These are phyloP conservation scores for Apodospora peruviana DNA, from an alignment of 495 filamentous ascomycete species.

Conservation along the genomic window DNA sequence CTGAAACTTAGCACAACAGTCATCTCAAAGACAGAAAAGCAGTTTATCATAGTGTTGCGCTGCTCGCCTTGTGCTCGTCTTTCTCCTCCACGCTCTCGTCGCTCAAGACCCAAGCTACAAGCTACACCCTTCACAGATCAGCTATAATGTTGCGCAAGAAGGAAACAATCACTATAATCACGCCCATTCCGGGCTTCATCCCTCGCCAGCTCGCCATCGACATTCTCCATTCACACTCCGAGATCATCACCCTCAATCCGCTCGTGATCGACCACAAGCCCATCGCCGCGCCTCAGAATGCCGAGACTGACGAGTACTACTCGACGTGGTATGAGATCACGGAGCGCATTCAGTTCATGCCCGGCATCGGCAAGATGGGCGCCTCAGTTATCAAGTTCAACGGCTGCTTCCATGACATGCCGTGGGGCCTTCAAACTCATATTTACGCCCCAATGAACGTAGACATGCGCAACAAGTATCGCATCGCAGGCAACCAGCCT, in stretches of 20 bases:
- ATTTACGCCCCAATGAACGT: slow-evolving; percentile 60
- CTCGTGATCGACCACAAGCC: slow-evolving; percentile 62
- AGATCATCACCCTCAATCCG: slow-evolving; percentile 73
- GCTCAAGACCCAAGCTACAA: background rate
- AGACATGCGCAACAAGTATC: slow-evolving; percentile 46
- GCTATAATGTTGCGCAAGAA: slow-evolving; percentile 43
- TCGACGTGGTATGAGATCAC: slow-evolving; percentile 64
- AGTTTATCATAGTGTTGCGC: background rate
- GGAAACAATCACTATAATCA: slow-evolving; percentile 42
- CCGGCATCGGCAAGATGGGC: slow-evolving; percentile 53
- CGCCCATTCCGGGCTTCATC: slow-evolving; percentile 43
- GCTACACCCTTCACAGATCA: background rate
- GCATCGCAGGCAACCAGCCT: slow-evolving; percentile 55
- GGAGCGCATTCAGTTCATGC: slow-evolving; percentile 63
- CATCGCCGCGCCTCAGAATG: slow-evolving; percentile 57
- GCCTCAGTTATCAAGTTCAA: slow-evolving; percentile 65
- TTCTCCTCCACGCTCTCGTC: background rate
- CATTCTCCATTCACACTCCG: slow-evolving; percentile 51
- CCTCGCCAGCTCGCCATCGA: slow-evolving; percentile 43
- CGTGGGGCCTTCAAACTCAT: slow-evolving; percentile 67
- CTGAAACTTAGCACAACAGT: background rate
- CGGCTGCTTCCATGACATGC: slow-evolving; percentile 67
- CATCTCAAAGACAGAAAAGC: background rate
- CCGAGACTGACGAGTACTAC: slow-evolving; percentile 63
- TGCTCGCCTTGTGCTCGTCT: background rate